A percentile compares a stretch with the other conserved stretches of the same genome.
phyloP scores from a whole-genome alignment of 2,329 filamentous ascomycete species.

The Chaetomiaceae sp. region DNA sequence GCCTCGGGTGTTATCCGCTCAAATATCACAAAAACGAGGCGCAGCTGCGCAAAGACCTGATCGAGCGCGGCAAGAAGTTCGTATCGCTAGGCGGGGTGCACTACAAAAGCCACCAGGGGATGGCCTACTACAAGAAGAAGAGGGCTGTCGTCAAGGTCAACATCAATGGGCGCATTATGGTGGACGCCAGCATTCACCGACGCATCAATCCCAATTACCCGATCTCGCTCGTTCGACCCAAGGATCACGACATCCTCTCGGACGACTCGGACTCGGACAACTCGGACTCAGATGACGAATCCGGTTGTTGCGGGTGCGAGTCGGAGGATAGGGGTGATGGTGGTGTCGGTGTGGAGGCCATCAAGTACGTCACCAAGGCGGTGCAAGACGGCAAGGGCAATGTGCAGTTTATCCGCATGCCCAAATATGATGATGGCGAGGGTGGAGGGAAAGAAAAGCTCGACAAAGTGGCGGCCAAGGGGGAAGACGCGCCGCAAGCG shows the following conservation, averaged over 20 bases:
- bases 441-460: slow-evolving; percentile 47
- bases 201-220: slow-evolving; percentile 83
- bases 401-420: slow-evolving; percentile 32
- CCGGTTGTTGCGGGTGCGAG: slow-evolving; percentile 37
- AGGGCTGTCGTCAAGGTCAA: slow-evolving; percentile 72
- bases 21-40: slow-evolving; percentile 72
- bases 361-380: slow-evolving; percentile 49
- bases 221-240: slow-evolving; percentile 68
- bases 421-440: slow-evolving; percentile 35
- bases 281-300: slow-evolving; percentile 43
- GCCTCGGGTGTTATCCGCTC: slow-evolving; percentile 70
- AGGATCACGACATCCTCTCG: slow-evolving; percentile 59
- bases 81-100: slow-evolving; percentile 75
- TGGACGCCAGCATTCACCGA: slow-evolving; percentile 77
- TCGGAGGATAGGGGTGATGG: slow-evolving; percentile 37
- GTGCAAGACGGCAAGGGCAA: slow-evolving; percentile 43
- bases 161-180: slow-evolving; percentile 82
- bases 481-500: slow-evolving; percentile 17
- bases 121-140: slow-evolving; percentile 82
- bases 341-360: slow-evolving; percentile 40
- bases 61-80: slow-evolving; percentile 82
- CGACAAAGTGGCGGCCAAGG: slow-evolving; percentile 44
- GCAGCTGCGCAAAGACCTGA: slow-evolving; percentile 59
- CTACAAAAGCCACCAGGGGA: slow-evolving; percentile 76
- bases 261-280: slow-evolving; percentile 46